Evolutionary conservation across 202 grass and related monocot species (phyloP).

Genomic region (Miscanthus sacchariflorus): DNA sequence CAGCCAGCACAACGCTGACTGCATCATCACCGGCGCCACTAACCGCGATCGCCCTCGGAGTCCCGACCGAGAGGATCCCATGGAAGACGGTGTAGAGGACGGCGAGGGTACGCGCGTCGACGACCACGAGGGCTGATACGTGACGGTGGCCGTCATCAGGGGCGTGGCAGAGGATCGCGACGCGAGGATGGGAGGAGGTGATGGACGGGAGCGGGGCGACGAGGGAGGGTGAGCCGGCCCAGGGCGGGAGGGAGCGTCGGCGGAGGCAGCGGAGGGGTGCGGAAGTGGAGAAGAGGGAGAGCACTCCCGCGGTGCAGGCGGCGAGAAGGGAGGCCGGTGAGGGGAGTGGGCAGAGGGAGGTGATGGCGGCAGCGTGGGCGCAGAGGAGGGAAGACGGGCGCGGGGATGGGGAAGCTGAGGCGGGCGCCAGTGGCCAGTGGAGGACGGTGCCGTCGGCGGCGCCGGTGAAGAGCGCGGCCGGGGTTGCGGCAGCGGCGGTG

Average conservation of each 20-base stretch:
- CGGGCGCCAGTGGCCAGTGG: constrained; percentile 65
- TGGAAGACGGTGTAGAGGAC: constrained; percentile 80
- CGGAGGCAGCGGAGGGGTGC: constrained; percentile 67
- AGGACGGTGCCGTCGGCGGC: constrained; percentile 85
- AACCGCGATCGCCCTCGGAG: constrained; percentile 58
- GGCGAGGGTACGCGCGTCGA: constrained; percentile 71
- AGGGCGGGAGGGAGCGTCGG: constrained; percentile 80
- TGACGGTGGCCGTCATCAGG: constrained; percentile 46
- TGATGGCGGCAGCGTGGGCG: constrained; percentile 69
- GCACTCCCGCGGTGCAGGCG: constrained; percentile 71
- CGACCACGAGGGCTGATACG: constrained; percentile 64
- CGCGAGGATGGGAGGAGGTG: constrained; percentile 43
- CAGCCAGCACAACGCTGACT: constrained; percentile 64
- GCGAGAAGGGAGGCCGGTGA: constrained; percentile 55
- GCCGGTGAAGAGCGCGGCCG: constrained; percentile 74
- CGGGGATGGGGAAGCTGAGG: constrained; percentile 45
- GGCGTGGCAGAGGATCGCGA: constrained; percentile 69
- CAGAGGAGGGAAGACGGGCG: constrained; percentile 70
- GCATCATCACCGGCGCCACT: constrained; percentile 31
- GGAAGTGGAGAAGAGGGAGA: constrained; percentile 72
- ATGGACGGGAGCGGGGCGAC: constrained; percentile 49
- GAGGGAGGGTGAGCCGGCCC: constrained; percentile 77
- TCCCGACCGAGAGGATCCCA: constrained; percentile 57
- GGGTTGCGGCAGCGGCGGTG: constrained; percentile 54
- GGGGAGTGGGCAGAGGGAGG: constrained; percentile 42